These are phyloP conservation scores for Leccinum arenicola DNA, from an alignment of 768 basidiomycete genomes.

Conservation along the genomic window DNA sequence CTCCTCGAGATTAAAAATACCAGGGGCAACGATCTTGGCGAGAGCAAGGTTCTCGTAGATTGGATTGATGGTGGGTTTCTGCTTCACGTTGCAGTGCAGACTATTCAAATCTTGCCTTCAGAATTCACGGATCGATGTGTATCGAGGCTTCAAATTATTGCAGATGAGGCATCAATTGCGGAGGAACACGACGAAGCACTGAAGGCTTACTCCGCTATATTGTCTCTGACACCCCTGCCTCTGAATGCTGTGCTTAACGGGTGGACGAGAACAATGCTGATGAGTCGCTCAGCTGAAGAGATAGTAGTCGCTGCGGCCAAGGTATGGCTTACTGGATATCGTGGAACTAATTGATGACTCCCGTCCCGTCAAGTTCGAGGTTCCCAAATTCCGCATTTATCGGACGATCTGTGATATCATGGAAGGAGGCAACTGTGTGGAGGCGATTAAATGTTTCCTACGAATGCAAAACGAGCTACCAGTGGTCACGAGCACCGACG, in stretches of 20 bases:
- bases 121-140: neutral
- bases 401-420: neutral
- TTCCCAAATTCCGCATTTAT: neutral
- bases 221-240: neutral
- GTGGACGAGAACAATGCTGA: neutral
- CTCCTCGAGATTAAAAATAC: neutral
- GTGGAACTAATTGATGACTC: neutral
- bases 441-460: neutral
- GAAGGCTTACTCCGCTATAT: neutral
- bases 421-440: neutral
- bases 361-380: neutral
- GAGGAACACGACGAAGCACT: neutral
- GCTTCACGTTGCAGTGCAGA: neutral
- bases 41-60: neutral
- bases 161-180: neutral
- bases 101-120: neutral
- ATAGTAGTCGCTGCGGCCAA: neutral
- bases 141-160: neutral
- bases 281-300: neutral
- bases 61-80: neutral
- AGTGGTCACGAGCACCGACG: neutral
- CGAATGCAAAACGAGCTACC: neutral
- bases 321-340: neutral
- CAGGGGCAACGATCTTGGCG: neutral
- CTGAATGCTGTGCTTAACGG: neutral